These are phyloP conservation scores for Knoxia roxburghii DNA, from an alignment of 257 asterid species.

Conservation along the genomic window DNA sequence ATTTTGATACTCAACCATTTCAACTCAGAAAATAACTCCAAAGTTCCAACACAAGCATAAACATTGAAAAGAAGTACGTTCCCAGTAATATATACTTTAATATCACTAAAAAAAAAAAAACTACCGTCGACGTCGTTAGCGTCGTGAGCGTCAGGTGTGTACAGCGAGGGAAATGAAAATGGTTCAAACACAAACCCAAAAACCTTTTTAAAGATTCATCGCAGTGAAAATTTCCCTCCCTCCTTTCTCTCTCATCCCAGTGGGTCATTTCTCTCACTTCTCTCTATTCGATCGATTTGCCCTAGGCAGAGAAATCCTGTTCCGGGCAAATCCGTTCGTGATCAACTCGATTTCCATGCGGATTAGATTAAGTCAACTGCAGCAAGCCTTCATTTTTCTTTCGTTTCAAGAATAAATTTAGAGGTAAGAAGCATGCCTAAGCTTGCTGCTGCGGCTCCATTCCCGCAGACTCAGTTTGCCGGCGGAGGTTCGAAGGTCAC, in stretches of 20 bases:
- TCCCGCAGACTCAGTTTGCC: conserved; percentile 49
- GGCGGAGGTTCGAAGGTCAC: conserved; percentile 43
- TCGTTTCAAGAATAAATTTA: too few species aligned
- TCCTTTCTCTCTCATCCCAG: neutral
- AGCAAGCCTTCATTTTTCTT: too few species aligned
- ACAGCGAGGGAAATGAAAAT: conserved; percentile 19
- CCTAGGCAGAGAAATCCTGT: neutral
- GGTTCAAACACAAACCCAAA: conserved; percentile 2
- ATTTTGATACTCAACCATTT: too few species aligned
- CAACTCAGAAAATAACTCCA: too few species aligned
- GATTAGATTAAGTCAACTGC: neutral
- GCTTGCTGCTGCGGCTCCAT: conserved; percentile 49
- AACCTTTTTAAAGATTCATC: neutral
- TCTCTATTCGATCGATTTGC: neutral
- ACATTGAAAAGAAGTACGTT: too few species aligned
- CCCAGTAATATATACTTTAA: too few species aligned
- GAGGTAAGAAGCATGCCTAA: conserved; percentile 43
- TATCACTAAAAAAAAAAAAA: neutral
- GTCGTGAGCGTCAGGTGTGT: neutral
- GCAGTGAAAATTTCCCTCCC: neutral
- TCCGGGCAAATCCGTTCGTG: conserved; percentile 1
- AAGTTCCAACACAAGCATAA: too few species aligned
- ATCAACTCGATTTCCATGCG: conserved; percentile 2
- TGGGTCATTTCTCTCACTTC: neutral
- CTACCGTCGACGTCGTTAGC: neutral